Conservation (phyloP, 805 yeast species). For the Nakazawaea holstii region DNA sequence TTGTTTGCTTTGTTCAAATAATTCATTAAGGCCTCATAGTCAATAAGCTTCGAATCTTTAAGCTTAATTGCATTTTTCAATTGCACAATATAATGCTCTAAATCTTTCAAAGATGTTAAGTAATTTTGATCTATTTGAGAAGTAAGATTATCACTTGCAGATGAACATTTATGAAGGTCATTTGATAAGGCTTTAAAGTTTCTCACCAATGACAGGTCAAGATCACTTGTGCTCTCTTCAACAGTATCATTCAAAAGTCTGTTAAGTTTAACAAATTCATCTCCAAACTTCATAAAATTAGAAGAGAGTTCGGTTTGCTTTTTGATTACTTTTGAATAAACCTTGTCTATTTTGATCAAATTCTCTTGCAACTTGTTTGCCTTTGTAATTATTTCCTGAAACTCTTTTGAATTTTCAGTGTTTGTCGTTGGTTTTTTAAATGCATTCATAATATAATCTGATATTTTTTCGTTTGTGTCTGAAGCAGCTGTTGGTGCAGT, state of each 20-base stretch:
- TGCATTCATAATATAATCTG: slow-evolving; percentile 92
- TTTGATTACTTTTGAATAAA: slow-evolving; percentile 66
- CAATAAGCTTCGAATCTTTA: slow-evolving; percentile 88
- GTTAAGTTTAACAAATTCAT: slow-evolving; percentile 65
- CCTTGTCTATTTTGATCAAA: slow-evolving; percentile 68
- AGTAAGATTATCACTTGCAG: slow-evolving; percentile 23
- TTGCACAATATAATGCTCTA: slow-evolving; percentile 73
- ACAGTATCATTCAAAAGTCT: slow-evolving; percentile 24
- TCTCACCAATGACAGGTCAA: slow-evolving; percentile 13
- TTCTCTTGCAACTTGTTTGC: slow-evolving; percentile 84
- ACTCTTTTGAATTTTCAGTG: slow-evolving; percentile 57
- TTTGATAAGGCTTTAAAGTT: slow-evolving; percentile 30
- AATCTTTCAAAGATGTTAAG: slow-evolving; percentile 75
- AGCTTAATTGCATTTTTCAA: slow-evolving; percentile 67
- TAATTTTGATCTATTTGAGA: slow-evolving; percentile 70
- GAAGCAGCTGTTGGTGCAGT: slow-evolving; percentile 24
- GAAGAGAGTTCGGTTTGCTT: slow-evolving; percentile 67
- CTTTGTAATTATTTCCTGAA: slow-evolving; percentile 75
- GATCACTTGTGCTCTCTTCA: slow-evolving; percentile 17
- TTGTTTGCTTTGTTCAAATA: slow-evolving; percentile 66
- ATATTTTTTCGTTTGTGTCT: slow-evolving; percentile 63
- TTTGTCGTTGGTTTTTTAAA: slow-evolving; percentile 69
- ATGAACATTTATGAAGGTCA: slow-evolving; percentile 33
- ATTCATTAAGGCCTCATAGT: slow-evolving; percentile 79
- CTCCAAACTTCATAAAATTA: slow-evolving; percentile 68